Base-by-base conservation (phyloP, 2,329 filamentous ascomycete genomes). In the Botrytis hyacinthi region DNA sequence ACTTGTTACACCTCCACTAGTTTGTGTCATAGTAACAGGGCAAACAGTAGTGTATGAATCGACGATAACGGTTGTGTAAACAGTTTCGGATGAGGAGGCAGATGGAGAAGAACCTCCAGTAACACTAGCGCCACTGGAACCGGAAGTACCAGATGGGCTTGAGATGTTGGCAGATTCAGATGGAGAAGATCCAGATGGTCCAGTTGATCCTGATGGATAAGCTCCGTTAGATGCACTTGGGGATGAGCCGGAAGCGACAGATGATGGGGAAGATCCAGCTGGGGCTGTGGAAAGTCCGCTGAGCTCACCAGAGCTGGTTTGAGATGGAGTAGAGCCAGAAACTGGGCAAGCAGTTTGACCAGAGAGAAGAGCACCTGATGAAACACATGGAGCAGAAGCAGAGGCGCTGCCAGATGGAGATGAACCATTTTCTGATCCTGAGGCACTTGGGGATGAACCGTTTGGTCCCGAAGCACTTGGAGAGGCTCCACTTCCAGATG, bases 1-100 rank as follows among this genome's bases (percentile, higher is more conserved):
- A 46, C 46, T 67, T 20, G 65, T 67, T 20, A 40, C 35, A 37
- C 65, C 65, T 29, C 1, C 65, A 51, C 10, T 67, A n/a, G 65
- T 67, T 12, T 67, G 65, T 37, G 65, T 67, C 44, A 67, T n/a
- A 26, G 65, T 67, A 26, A 67, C 65, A 20, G 65, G 65, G 65
- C 65, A 67, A 29, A 67, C 26, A 7, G 65, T 67, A 20, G 65
- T 67, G 65, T 54, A 67, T 40, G 46, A 54, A n/a, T 67, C 65
- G n/a, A 67, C 65, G 46, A 51, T 54, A 29, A 67, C 44, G 37
- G 65, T 67, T 26, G 65, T 67, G 42, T 60, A 71, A 14, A n/a
- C 42, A 12, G 32, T 54, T 12, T 54, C 46, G 4, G 65, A 67
- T 29, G 63, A 54, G 14, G 42, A 65, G 12, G 22, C 35, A 12